Conservation (phyloP, 2,329 filamentous ascomycete genomes). For the Bipolaris zeicola region DNA sequence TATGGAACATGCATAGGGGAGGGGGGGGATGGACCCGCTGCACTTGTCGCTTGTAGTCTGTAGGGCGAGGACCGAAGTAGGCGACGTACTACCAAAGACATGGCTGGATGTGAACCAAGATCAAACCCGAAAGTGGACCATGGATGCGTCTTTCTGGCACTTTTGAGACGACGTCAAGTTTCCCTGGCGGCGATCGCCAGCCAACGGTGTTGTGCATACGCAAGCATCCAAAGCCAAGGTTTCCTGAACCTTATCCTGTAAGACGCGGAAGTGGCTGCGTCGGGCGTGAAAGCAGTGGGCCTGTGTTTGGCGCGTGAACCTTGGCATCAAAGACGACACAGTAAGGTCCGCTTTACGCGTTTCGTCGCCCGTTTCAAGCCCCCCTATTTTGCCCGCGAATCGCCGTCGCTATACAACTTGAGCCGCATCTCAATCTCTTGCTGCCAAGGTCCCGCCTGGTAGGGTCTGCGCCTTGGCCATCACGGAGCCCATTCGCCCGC, state of each 20-base stretch:
- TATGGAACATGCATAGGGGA: slow-evolving; percentile 9
- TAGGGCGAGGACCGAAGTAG: slow-evolving; percentile 4
- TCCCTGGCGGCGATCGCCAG: slow-evolving; percentile 12
- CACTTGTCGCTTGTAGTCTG: slow-evolving; percentile 13
- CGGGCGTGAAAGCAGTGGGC: slow-evolving; percentile 35
- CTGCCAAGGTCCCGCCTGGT: slow-evolving; percentile 26
- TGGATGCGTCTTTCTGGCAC: slow-evolving; percentile 17
- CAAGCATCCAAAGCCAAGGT: slow-evolving; percentile 18
- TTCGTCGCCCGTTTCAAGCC: slow-evolving; percentile 43
- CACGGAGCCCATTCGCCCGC: slow-evolving; percentile 24
- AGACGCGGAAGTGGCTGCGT: slow-evolving; percentile 29
- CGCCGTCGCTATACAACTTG: slow-evolving; percentile 23
- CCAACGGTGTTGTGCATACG: slow-evolving; percentile 21
- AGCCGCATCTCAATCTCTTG: slow-evolving; percentile 33
- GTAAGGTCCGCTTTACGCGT: slow-evolving; percentile 38
- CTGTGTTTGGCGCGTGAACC: slow-evolving; percentile 39
- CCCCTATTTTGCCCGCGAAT: slow-evolving; percentile 28
- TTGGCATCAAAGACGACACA: slow-evolving; percentile 40
- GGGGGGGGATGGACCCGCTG: background rate
- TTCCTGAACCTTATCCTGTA: slow-evolving; percentile 23
- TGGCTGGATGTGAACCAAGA: slow-evolving; percentile 24
- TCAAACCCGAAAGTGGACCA: slow-evolving; percentile 31
- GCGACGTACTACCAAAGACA: slow-evolving; percentile 30
- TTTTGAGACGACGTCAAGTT: slow-evolving; percentile 25
- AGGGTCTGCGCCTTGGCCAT: slow-evolving; percentile 17